Percentiles rank a stretch among this genome's conserved stretches.
Evolutionary conservation across 768 basidiomycete genomes (phyloP).

Genomic region (Phlegmacium glaucopus): DNA sequence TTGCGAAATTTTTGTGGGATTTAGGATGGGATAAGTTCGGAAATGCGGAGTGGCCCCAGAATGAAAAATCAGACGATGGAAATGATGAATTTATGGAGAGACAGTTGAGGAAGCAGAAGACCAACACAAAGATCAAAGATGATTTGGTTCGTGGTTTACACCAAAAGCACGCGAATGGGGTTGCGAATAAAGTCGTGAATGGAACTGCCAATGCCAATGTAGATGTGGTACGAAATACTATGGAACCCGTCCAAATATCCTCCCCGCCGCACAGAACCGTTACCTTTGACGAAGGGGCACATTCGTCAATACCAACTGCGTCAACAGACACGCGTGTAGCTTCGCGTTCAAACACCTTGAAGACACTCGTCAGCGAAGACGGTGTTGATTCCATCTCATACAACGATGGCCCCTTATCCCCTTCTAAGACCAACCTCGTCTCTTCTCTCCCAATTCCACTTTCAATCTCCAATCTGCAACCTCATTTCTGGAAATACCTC

Average conservation of each 20-base stretch:
- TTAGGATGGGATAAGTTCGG: slow-evolving; percentile 54
- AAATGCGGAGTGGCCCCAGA: slow-evolving; percentile 21
- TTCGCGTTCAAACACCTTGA: no score
- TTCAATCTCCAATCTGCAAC: slow-evolving; percentile 9
- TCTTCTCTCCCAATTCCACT: slow-evolving; percentile 14
- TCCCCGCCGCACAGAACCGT: not conserved
- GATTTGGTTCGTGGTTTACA: not conserved
- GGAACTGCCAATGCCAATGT: no score
- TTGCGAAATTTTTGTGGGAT: slow-evolving; percentile 69
- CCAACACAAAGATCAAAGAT: slow-evolving; percentile 2
- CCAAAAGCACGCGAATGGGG: no score
- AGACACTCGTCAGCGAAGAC: no score
- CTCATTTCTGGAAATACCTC: slow-evolving; percentile 11
- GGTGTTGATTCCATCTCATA: no score
- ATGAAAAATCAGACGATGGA: slow-evolving; percentile 8
- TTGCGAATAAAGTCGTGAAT: no score
- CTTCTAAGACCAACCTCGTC: not conserved
- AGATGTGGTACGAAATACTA: no score
- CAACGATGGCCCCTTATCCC: not conserved
- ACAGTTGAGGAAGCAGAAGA: no score
- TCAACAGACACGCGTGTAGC: no score
- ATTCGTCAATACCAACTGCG: no score
- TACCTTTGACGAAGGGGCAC: slow-evolving; percentile 6
- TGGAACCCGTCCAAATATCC: no score
- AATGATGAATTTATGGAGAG: not conserved